phyloP scores from a whole-genome alignment of 208 protist genomes.

The Trypanosoma platydactyli region DNA sequence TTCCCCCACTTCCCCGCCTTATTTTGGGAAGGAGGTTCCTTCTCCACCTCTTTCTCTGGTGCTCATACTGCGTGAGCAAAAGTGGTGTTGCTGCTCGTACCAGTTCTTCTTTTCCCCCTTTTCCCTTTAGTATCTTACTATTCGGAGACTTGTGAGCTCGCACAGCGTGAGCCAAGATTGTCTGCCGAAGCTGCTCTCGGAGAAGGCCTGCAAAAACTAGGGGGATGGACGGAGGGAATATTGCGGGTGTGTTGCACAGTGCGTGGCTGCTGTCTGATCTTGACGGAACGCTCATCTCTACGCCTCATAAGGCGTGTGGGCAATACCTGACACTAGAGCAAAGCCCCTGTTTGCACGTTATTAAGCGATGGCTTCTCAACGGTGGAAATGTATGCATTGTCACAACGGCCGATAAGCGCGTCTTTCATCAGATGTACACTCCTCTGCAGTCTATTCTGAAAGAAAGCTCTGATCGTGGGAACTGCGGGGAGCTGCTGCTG shows the following conservation, averaged over 20 bases:
- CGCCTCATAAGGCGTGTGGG: slow-evolving; percentile 84
- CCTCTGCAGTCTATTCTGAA: slow-evolving; percentile 46
- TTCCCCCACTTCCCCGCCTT: not conserved
- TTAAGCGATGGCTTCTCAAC: slow-evolving; percentile 64
- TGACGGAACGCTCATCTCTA: slow-evolving; percentile 82
- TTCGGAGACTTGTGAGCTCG: not conserved
- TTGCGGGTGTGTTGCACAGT: slow-evolving; percentile 46
- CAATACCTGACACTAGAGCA: slow-evolving; percentile 58
- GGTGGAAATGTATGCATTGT: slow-evolving; percentile 82
- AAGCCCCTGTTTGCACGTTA: slow-evolving; percentile 56
- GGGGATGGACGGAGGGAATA: not conserved
- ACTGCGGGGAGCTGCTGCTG: slow-evolving; percentile 67
- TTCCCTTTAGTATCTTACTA: not conserved
- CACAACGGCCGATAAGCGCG: slow-evolving; percentile 75
- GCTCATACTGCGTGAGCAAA: not conserved
- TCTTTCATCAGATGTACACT: slow-evolving; percentile 71
- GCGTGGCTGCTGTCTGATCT: slow-evolving; percentile 82
- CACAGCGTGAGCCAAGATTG: not conserved
- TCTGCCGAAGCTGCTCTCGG: no score
- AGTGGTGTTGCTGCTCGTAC: not conserved
- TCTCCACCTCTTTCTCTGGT: not conserved
- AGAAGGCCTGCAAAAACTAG: no score
- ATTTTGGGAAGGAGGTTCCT: not conserved
- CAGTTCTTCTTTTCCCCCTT: not conserved
- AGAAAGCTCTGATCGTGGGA: not conserved